Percentiles rank a stretch among this genome's conserved stretches.
phyloP scores from a whole-genome alignment of 768 basidiomycete genomes.

The Hydnomerulius pinastri region DNA sequence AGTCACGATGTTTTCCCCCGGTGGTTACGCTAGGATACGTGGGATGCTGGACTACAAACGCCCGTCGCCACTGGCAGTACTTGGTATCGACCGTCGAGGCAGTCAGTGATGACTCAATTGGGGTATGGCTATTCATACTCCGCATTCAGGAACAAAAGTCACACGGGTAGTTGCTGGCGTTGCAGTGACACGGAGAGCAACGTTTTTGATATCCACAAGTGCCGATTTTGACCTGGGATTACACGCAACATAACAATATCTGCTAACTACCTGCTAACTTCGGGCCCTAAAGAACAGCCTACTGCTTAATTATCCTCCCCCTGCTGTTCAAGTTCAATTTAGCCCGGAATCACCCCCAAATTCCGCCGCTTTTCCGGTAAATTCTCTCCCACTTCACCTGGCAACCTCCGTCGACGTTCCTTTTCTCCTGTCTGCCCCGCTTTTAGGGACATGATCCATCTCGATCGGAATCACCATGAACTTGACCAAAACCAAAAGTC shows the following conservation, averaged over 20 bases:
- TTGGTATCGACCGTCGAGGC: background rate
- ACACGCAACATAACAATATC: constrained; percentile 25
- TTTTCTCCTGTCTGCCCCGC: constrained; percentile 6
- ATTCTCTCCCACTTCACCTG: background rate
- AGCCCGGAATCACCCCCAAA: background rate
- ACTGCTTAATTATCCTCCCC: background rate
- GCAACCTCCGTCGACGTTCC: background rate
- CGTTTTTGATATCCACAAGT: constrained; percentile 35
- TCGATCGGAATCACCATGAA: constrained; percentile 52
- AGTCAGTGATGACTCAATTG: background rate
- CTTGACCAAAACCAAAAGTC: constrained; percentile 40
- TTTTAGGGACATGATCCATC: constrained; percentile 47
- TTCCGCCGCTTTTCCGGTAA: constrained; percentile 1
- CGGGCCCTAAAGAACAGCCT: constrained; percentile 1
- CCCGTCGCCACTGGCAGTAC: background rate
- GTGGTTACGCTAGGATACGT: background rate
- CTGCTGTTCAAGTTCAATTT: background rate
- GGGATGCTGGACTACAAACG: background rate
- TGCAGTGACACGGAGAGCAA: constrained; percentile 17
- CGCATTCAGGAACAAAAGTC: constrained; percentile 27
- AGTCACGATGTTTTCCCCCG: no score
- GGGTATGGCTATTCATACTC: background rate
- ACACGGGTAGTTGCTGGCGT: constrained; percentile 21
- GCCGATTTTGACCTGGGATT: constrained; percentile 34
- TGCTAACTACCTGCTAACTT: constrained; percentile 17